Evolutionary conservation across 345 rosid species (phyloP), one percentile per base, ranked within the genome.

Genomic region (Dimocarpus longan): DNA sequence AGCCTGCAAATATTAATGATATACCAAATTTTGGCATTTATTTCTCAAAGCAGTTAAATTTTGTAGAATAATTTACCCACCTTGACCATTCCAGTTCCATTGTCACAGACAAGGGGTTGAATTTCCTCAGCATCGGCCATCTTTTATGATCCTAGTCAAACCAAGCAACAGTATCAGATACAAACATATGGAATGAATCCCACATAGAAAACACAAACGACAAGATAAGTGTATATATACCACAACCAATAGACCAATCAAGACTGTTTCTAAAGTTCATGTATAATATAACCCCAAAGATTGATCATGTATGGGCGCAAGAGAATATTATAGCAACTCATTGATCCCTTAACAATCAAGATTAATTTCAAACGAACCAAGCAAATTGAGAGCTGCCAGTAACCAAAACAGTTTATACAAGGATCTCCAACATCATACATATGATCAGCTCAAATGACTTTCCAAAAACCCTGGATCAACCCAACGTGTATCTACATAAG

Each of bases 11-110:
- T 62, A 15, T 68, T 5, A 3, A 19, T 13, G 18, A 5, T 10
- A 16, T 0, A 60, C 22, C 12, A 8, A 44, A n/a, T 26, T 19
- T 70, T 10, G 21, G 37, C 56, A 68, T 18, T 68, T 68, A 11
- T 68, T 22, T 68, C 50, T 46, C 50, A 46, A 46, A 46, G 50
- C 50, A 46, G 9, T 18, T 32, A 15, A 52, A 52, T 21, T 44
- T 18, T 18, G 10, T 3, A 21, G 48, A 56, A 54, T 59, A 10
- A 24, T 9, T 37, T 42, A 74, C 81, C 8, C 8, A 82, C 84
- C 85, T 83, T 83, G n/a, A 83, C 85, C 82, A 83, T 83, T 71
- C 85, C 82, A 10, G 85, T 83, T 54, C 82, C 85, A 28, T 83
- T 83, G 80, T 83, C 85, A 57, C 80, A 83, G 18, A 83, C 82